Base-by-base conservation (phyloP, 1,139 yeast genomes). In the Candida neerlandica region DNA sequence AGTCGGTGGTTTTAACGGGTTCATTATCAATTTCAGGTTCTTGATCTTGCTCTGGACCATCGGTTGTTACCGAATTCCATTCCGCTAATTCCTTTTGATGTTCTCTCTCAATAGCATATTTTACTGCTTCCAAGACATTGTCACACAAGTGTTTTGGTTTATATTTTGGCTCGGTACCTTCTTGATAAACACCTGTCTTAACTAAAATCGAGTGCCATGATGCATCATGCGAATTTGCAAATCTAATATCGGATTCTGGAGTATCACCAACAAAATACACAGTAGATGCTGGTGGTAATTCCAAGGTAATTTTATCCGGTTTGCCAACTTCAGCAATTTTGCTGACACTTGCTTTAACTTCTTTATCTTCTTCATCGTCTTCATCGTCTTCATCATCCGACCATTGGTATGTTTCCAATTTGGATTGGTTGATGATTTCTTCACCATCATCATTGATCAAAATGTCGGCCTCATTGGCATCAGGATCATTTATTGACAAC, bases 231-330 rank as follows among this genome's bases (percentile, higher is more conserved):
- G 91, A 83, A 70, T 89, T 89, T 48, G 96, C 96, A 69, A 89
- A 89, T 63, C 95, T 77, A 56, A 89, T 88, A 67, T 89, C 96
- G 4, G 92, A 85, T 67, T 88, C 96, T 14, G 96, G 96, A n/a
- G 96, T 89, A 65, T 89, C 96, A 58, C 96, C 96, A 44, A 89
- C 95, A 71, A 89, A 89, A 66, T 88, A 89, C 16, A 88, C 95
- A 0, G 94, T 86, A 5, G 90, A 85, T 2, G 94, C 91, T 11
- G 92, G 91, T 11, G 95, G 95, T 55, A 87, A 73, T 55, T 85
- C 84, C 58, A 83, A 71, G 30, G 75, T 71, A 53, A 76, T 75
- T 51, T 73, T 61, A 30, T 74, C 78, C 43, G 62, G 61, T 50
- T 65, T 67, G 38, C 63, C 67, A 38, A 61, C 67, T 46, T 65